Evolutionary conservation across 352 stramenopile genomes (phyloP).

Genomic region (Discostella stelligera): DNA sequence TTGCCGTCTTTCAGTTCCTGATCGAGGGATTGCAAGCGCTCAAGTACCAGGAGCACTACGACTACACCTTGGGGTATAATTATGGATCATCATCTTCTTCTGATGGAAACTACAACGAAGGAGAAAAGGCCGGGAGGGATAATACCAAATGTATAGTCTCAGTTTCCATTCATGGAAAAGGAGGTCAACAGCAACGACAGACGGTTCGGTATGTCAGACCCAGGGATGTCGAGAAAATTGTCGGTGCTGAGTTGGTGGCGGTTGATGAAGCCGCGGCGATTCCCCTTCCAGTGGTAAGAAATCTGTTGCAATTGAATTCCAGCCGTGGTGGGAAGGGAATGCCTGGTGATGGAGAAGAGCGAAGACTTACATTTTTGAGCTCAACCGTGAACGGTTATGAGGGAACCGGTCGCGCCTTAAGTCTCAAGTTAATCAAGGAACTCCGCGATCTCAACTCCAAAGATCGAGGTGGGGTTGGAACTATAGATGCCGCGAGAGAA

Average conservation of each 20-base stretch:
- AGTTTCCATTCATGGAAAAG: constrained; percentile 91
- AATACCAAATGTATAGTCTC: constrained; percentile 87
- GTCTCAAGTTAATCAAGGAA: constrained; percentile 98
- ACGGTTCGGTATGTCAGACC: constrained; percentile 95
- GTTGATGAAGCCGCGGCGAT: constrained; percentile 99
- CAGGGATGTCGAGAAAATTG: constrained; percentile 93
- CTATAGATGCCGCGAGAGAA: constrained; percentile 67
- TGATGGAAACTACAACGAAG: constrained; percentile 7
- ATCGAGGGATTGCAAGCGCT: constrained; percentile 92
- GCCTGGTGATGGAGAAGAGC: constrained; percentile 33
- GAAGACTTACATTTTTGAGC: constrained; percentile 94
- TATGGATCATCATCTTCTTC: constrained; percentile 22
- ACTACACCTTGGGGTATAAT: constrained; percentile 92
- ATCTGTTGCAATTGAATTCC: constrained; percentile 84
- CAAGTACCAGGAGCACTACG: constrained; percentile 95
- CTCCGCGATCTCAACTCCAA: constrained; percentile 89
- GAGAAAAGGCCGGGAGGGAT: constrained; percentile 64
- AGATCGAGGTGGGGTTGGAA: constrained; percentile 79
- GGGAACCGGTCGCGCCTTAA: constrained; percentile 97
- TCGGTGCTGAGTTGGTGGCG: constrained; percentile 95
- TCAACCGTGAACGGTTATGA: constrained; percentile 99
- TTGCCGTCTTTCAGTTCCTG: constrained; percentile 98
- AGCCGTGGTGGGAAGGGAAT: constrained; percentile 27
- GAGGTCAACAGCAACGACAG: constrained; percentile 91
- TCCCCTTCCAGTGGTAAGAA: constrained; percentile 96